Evolutionary conservation across 169 alveolate species (phyloP).

Genomic region (Eimeria necatrix): DNA sequence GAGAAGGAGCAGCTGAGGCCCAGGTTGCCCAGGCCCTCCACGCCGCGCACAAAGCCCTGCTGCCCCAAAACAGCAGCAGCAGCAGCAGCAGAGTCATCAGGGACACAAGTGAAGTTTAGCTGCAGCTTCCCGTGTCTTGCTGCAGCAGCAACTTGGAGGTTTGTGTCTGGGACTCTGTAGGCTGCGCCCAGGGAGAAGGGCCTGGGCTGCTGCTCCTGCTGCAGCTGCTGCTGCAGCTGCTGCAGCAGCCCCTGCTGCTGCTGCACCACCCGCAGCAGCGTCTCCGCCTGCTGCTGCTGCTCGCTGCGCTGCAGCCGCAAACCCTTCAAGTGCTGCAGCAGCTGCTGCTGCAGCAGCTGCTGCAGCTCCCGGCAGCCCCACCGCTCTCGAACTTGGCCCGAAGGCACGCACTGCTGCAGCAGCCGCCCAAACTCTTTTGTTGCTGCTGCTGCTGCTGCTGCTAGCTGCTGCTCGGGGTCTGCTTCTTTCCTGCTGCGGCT

Average conservation of each 20-base stretch:
- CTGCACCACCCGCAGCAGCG: constrained; percentile 71
- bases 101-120: constrained; percentile 64
- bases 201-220: constrained; percentile 56
- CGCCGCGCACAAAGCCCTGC: constrained; percentile 73
- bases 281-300: constrained; percentile 48
- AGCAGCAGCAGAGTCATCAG: constrained; percentile 65
- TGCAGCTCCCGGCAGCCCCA: constrained; percentile 58
- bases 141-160: constrained; percentile 71
- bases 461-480: not conserved
- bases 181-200: constrained; percentile 74
- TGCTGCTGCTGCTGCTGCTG: constrained; percentile 38
- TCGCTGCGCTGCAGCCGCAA: not conserved
- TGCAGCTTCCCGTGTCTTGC: constrained; percentile 61
- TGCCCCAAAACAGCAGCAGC: constrained; percentile 70
- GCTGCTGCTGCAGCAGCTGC: constrained; percentile 64
- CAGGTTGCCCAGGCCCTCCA: constrained; percentile 71
- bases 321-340: not conserved
- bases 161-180: constrained; percentile 73
- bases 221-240: constrained; percentile 78
- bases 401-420: constrained; percentile 46
- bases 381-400: not conserved
- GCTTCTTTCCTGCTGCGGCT: not conserved
- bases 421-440: not conserved
- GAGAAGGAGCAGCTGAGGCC: constrained; percentile 67
- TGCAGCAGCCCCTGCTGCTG: constrained; percentile 58